Base-by-base conservation (phyloP, 176 grass and related monocot species). In the Ampelocalamus luodianensis region DNA sequence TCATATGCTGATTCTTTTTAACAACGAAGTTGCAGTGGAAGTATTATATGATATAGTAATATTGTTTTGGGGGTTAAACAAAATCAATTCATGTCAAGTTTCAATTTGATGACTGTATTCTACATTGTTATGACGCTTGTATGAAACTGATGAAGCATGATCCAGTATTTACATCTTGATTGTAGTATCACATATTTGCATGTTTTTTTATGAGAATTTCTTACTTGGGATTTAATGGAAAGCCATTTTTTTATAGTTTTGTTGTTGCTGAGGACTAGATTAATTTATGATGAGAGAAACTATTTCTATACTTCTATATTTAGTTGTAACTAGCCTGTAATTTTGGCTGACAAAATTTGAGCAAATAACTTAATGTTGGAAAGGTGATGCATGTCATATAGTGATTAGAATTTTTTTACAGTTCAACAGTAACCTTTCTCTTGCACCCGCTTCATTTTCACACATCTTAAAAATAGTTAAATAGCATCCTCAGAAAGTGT, bases 401-500 rank as follows among this genome's bases (percentile, higher is more conserved):
- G 4, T 80, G 10, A 11, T 69, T 6, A 63, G 29, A 60, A 1
- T 13, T 17, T 71, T 53, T 40, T 79, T 76, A 70, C 48, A 36
- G 24, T 85, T 39, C 58, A 40, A 53, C 38, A 48, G 26, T 50
- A 72, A 36, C 53, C 14, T 53, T 23, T 11, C n/a, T 79, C 63
- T 48, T 55, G 20, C 69, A 61, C 68, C 34, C 0, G 16, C 34
- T 40, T 81, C 45, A 78, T 64, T 65, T 65, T n/a, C 37, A 23
- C 23, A 37, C 8, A n/a, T 84, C 37, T 50, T 84, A 67, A 45
- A 70, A 90, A 74, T n/a, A n/a, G n/a, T n/a, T n/a, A n/a, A n/a
- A n/a, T 87, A n/a, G 22, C 22, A 29, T 77, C 60, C 70, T 92
- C 45, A 76, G 24, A 77, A 78, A 20, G 4, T 89, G 23, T 79